Percentiles rank a stretch among this genome's conserved stretches.
These are phyloP conservation scores for Ganoderma multipileum DNA, from an alignment of 1,284 basidiomycete genomes.

Conservation along the genomic window DNA sequence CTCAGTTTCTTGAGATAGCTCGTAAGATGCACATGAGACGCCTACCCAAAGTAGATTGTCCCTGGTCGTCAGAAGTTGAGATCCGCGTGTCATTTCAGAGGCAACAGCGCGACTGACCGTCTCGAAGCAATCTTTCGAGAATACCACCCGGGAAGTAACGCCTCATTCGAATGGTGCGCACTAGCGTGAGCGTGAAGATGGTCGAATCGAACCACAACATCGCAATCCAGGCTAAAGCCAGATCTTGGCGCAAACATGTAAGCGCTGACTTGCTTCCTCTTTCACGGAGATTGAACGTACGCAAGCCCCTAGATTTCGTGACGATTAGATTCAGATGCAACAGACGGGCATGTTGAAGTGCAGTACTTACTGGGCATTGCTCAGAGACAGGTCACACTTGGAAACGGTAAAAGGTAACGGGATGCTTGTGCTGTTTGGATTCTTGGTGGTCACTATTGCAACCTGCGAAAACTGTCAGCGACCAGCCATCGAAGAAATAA, in stretches of 20 bases:
- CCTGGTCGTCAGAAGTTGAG: conserved; percentile 3
- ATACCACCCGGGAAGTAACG: conserved; percentile 20
- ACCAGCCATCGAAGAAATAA: background rate
- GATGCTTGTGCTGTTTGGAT: conserved; percentile 13
- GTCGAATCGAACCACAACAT: conserved; percentile 31
- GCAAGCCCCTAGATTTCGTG: conserved; percentile 16
- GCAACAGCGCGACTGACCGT: conserved; percentile 17
- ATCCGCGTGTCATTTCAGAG: too few species aligned
- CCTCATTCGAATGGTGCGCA: conserved; percentile 24
- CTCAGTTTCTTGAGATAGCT: background rate
- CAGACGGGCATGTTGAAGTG: too few species aligned
- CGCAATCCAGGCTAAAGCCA: conserved; percentile 24
- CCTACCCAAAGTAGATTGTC: conserved; percentile 16
- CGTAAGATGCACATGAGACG: background rate
- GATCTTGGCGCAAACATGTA: conserved; percentile 10
- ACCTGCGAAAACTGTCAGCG: conserved; percentile 3
- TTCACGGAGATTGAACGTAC: conserved; percentile 8
- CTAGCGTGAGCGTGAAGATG: conserved; percentile 26
- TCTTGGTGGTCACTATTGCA: conserved; percentile 17
- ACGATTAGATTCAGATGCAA: background rate
- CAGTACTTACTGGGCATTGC: conserved; percentile 20
- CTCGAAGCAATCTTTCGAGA: conserved; percentile 29
- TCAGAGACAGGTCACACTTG: conserved; percentile 21
- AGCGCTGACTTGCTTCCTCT: background rate
- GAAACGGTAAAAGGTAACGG: conserved; percentile 20